Base-by-base conservation (phyloP, 768 basidiomycete genomes). In the Naganishia randhawae region DNA sequence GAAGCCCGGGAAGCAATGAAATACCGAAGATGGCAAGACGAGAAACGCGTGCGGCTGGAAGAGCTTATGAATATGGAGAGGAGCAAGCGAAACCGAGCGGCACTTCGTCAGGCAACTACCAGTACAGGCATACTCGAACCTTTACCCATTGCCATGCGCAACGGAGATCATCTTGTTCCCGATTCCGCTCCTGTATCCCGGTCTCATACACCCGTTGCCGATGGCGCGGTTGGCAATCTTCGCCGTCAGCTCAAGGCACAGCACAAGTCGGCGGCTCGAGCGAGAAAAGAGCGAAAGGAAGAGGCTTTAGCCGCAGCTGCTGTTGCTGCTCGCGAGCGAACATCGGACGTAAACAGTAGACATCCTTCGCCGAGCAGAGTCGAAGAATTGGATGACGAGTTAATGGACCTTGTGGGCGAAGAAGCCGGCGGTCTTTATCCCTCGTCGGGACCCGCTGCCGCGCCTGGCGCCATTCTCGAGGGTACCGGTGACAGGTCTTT, bases 401-500 rank as follows among this genome's bases (percentile, higher is more conserved):
- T 32, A 75, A 74, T 61, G 57, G 57, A 42, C 41, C 37, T 61
- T 6, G 57, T 35, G 31, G 73, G 72, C 42, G 74, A 76, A 54
- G 66, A 50, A 7, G 68, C 66, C 7, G 63, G 66, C 32, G 65
- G 55, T n/a, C n/a, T n/a, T 9, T 64, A 55, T 32, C 65, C 64
- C 3, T 50, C 53, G 63, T 65, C 22, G 19, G 32, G 16, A 50
- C 32, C 10, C 63, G 42, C 35, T 39, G 32, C 13, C 8, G 61
- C 45, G 32, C 22, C 22, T 17, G 41, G 6, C 52, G 14, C 73
- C 75, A 52, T 74, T 76, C 61, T 71, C 73, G 61, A 71, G 72
- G 74, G 74, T 74, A 74, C 50, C 71, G 50, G 27, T 73, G 48
- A 65, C 71, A 64, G 72, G 69, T 41, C 72, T 70, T 8, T 69